A percentile compares a stretch with the other conserved stretches of the same genome.
phyloP scores from a whole-genome alignment of 2,329 filamentous ascomycete genomes.

The Samsoniella hepiali region DNA sequence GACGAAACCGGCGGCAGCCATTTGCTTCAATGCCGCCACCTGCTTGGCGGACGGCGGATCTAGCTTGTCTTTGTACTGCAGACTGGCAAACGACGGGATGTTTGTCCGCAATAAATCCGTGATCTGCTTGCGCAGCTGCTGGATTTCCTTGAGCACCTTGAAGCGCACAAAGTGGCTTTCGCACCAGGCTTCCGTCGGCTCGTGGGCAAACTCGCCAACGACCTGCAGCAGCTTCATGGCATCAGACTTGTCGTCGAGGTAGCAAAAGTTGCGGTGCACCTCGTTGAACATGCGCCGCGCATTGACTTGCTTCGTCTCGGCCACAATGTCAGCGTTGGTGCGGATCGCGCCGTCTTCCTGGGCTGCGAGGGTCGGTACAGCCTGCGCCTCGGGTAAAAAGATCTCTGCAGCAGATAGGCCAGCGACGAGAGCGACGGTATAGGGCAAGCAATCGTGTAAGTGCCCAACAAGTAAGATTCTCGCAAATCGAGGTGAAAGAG shows the following conservation, averaged over 20 bases:
- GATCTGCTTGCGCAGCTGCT: conserved; percentile 79
- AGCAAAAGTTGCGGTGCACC: conserved; percentile 74
- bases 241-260: conserved; percentile 78
- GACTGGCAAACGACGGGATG: conserved; percentile 62
- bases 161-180: conserved; percentile 77
- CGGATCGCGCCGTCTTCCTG: conserved; percentile 49
- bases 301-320: conserved; percentile 66
- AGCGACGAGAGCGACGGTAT: conserved; percentile 84
- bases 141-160: conserved; percentile 83
- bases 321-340: conserved; percentile 65
- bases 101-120: conserved; percentile 75
- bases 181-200: conserved; percentile 71
- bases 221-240: conserved; percentile 88
- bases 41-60: conserved; percentile 62
- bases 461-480: conserved; percentile 90
- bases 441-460: conserved; percentile 75
- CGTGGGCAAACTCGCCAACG: conserved; percentile 80
- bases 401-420: conserved; percentile 84
- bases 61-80: conserved; percentile 53
- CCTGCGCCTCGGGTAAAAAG: conserved; percentile 78
- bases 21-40: conserved; percentile 80
- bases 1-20: conserved; percentile 87
- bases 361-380: conserved; percentile 56
- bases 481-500: conserved; percentile 83
- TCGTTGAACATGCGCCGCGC: conserved; percentile 61